Evolutionary conservation across 169 alveolate genomes (phyloP).

Genomic region (Plasmodium berghei): DNA sequence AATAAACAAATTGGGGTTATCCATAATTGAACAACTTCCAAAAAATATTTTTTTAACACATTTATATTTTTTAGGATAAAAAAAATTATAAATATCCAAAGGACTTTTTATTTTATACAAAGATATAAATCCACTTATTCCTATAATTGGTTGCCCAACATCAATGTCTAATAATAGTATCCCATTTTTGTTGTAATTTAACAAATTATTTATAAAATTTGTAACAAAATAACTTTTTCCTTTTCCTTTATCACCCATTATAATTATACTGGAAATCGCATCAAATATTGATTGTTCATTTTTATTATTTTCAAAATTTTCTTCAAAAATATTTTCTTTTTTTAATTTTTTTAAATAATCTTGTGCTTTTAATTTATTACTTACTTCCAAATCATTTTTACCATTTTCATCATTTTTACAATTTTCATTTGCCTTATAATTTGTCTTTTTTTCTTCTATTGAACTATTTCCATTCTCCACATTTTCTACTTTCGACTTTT

Average conservation of each 20-base stretch:
- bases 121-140: conserved; percentile 54
- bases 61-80: conserved; percentile 35
- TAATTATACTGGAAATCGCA: conserved; percentile 7
- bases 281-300: not conserved
- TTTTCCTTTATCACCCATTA: conserved; percentile 61
- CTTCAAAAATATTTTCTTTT: conserved; percentile 4
- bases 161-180: conserved; percentile 48
- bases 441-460: not conserved
- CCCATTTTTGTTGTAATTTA: conserved; percentile 23
- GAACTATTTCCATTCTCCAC: not conserved
- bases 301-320: not conserved
- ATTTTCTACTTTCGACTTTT: conserved; percentile 6
- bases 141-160: conserved; percentile 66
- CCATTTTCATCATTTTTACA: not conserved
- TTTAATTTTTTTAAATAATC: not conserved
- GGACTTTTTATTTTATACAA: conserved; percentile 43
- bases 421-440: not conserved
- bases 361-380: too few species aligned
- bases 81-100: conserved; percentile 47
- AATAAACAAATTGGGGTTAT: conserved; percentile 22
- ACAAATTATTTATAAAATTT: conserved; percentile 40
- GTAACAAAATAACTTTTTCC: conserved; percentile 43
- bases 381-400: too few species aligned
- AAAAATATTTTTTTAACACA: conserved; percentile 56
- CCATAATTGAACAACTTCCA: conserved; percentile 58